Conservation (phyloP, 805 yeast genomes). For the Candida sithepensis region DNA sequence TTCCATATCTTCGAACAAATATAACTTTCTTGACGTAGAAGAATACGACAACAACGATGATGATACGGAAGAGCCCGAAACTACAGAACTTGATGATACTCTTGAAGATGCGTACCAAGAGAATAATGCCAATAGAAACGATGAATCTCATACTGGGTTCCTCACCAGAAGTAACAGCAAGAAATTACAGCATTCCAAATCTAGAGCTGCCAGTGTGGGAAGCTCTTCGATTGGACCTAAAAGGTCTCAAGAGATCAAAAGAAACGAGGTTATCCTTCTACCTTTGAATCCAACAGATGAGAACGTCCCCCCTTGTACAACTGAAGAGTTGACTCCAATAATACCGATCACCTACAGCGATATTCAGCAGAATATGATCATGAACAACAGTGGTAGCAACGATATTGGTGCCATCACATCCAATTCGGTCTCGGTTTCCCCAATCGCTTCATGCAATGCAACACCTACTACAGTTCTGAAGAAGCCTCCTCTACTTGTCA, state of each 20-base stretch:
- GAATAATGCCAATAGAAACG: too few species aligned
- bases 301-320: slow-evolving; percentile 25
- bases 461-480: slow-evolving; percentile 13
- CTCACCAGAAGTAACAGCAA: background rate
- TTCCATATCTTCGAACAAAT: slow-evolving; percentile 2
- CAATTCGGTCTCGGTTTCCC: slow-evolving; percentile 3
- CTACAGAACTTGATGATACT: too few species aligned
- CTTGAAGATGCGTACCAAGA: too few species aligned
- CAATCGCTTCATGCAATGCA: slow-evolving; percentile 2
- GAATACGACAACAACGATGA: too few species aligned
- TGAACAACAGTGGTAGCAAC: background rate
- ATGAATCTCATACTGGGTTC: background rate
- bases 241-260: background rate
- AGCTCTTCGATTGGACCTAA: background rate
- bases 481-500: background rate
- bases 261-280: slow-evolving; percentile 21
- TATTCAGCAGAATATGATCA: slow-evolving; percentile 4
- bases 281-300: slow-evolving; percentile 28
- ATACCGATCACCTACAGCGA: slow-evolving; percentile 14
- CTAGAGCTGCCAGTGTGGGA: background rate
- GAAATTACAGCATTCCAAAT: background rate
- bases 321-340: slow-evolving; percentile 27
- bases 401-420: slow-evolving; percentile 1
- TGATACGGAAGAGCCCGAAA: too few species aligned
- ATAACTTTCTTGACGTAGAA: too few species aligned